Conservation (phyloP, 2,329 filamentous ascomycete genomes). For the Fusarium armeniacum region DNA sequence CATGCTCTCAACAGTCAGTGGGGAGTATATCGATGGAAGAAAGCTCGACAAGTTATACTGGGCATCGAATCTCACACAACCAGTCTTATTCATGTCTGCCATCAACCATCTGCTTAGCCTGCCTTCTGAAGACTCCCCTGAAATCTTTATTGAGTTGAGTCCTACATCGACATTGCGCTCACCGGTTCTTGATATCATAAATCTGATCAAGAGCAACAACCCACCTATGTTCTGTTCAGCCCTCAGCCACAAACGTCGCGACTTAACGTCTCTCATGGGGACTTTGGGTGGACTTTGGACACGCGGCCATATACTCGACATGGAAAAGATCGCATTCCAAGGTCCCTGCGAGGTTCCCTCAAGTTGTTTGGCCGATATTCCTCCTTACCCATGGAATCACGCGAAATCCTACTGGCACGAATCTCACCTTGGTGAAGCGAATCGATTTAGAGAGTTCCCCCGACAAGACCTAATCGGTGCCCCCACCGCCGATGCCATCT, state of each 20-base stretch:
- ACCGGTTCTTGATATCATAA: slow-evolving; percentile 56
- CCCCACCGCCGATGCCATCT: slow-evolving; percentile 59
- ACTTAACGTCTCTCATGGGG: slow-evolving; percentile 49
- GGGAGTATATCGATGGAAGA: slow-evolving; percentile 42
- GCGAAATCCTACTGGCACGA: slow-evolving; percentile 67
- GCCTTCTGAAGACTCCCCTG: slow-evolving; percentile 49
- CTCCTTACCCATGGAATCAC: slow-evolving; percentile 69
- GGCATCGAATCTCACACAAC: slow-evolving; percentile 61
- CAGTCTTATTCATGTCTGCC: slow-evolving; percentile 61
- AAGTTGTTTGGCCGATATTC: slow-evolving; percentile 61
- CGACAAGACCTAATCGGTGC: slow-evolving; percentile 67
- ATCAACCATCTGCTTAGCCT: slow-evolving; percentile 54
- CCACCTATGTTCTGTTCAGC: slow-evolving; percentile 47
- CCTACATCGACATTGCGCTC: slow-evolving; percentile 56
- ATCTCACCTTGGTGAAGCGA: slow-evolving; percentile 60
- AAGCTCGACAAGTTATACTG: slow-evolving; percentile 59
- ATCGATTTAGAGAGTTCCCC: slow-evolving; percentile 60
- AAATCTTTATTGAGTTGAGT: slow-evolving; percentile 59
- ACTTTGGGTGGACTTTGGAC: slow-evolving; percentile 57
- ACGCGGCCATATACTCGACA: slow-evolving; percentile 52
- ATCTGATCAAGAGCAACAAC: slow-evolving; percentile 19
- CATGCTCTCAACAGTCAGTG: slow-evolving; percentile 62
- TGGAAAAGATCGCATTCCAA: slow-evolving; percentile 51
- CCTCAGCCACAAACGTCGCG: slow-evolving; percentile 49
- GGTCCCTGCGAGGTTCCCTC: slow-evolving; percentile 25